Conservation (phyloP, 495 filamentous ascomycete species). For the Penicillium lividum region DNA sequence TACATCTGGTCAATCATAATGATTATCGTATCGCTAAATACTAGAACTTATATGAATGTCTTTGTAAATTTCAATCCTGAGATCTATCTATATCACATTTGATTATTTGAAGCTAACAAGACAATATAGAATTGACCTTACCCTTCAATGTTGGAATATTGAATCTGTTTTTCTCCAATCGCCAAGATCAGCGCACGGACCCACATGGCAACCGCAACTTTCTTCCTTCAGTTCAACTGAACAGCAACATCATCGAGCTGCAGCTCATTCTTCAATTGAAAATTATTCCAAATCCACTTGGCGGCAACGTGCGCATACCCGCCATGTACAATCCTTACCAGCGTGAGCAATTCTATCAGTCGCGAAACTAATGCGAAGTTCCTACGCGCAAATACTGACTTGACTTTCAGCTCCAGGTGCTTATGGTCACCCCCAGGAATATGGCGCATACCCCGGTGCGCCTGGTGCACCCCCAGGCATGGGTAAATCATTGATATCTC, state of each 20-base stretch:
- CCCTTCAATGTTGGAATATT: too few relatives aligned
- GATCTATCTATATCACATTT: too few relatives aligned
- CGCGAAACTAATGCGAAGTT: neutral
- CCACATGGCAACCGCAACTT: constrained; percentile 17
- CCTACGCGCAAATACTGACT: constrained; percentile 14
- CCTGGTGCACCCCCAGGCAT: constrained; percentile 83
- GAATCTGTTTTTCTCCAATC: neutral
- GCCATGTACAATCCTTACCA: constrained; percentile 81
- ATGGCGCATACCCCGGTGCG: constrained; percentile 70
- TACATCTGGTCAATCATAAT: too few relatives aligned
- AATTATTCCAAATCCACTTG: neutral
- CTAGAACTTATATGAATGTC: too few relatives aligned
- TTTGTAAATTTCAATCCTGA: too few relatives aligned
- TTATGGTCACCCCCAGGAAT: constrained; percentile 74
- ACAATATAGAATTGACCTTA: too few relatives aligned
- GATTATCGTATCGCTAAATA: too few relatives aligned
- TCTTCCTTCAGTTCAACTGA: constrained; percentile 3
- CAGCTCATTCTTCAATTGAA: constrained; percentile 1
- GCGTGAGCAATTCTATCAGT: constrained; percentile 49
- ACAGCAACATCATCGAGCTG: neutral
- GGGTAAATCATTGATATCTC: constrained; percentile 56
- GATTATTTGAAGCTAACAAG: too few relatives aligned
- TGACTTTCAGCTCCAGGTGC: constrained; percentile 42
- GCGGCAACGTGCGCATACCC: constrained; percentile 7
- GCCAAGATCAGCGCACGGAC: constrained; percentile 25